Evolutionary conservation across 78 protist genomes (phyloP).

Genomic region (Kipferlia bialata): DNA sequence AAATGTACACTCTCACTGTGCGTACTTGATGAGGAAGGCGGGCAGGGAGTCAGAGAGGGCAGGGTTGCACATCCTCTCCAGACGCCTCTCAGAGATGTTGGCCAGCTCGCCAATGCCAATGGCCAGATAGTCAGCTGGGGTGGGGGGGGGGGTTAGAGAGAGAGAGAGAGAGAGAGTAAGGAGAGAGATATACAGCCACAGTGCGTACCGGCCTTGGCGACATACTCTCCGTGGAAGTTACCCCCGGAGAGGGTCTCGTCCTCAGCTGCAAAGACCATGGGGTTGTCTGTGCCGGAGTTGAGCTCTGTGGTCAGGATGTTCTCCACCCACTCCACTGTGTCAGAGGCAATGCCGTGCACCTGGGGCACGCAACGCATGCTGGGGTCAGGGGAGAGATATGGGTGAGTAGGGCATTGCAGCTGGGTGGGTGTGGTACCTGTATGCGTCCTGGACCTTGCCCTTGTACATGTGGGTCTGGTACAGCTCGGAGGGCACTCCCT

Average conservation of each 20-base stretch:
- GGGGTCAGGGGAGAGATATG: too few relatives aligned
- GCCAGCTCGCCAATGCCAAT: slow-evolving; percentile 61
- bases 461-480: slow-evolving; percentile 29
- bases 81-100: slow-evolving; percentile 59
- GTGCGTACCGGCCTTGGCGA: slow-evolving; percentile 32
- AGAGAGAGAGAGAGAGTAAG: too few relatives aligned
- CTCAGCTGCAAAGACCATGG: slow-evolving; percentile 60
- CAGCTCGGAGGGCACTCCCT: slow-evolving; percentile 35
- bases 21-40: not conserved
- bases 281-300: slow-evolving; percentile 80
- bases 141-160: too few relatives aligned
- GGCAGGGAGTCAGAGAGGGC: slow-evolving; percentile 7
- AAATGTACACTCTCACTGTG: slow-evolving; percentile 40
- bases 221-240: slow-evolving; percentile 78
- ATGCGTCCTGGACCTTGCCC: slow-evolving; percentile 70
- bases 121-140: slow-evolving; percentile 63
- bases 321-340: slow-evolving; percentile 51
- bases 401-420: too few relatives aligned
- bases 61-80: slow-evolving; percentile 58
- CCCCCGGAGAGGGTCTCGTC: slow-evolving; percentile 52
- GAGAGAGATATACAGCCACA: too few relatives aligned
- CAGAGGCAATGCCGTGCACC: slow-evolving; percentile 29
- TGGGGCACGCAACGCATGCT: slow-evolving; percentile 77
- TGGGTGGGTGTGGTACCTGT: too few relatives aligned
- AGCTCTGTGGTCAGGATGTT: slow-evolving; percentile 54